Conservation (phyloP, 768 basidiomycete genomes). For the Kwoniella sp. region DNA sequence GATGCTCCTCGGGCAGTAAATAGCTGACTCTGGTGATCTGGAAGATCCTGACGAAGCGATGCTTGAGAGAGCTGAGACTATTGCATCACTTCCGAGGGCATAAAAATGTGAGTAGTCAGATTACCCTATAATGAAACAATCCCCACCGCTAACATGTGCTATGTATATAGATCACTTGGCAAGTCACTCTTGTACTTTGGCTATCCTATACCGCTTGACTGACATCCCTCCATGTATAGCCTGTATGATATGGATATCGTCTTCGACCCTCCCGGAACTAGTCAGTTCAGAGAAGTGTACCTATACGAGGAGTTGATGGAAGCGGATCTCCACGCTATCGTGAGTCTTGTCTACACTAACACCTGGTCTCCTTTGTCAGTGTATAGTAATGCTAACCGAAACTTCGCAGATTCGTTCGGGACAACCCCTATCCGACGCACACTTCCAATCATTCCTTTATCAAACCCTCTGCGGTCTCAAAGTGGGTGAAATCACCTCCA, state of each 20-base stretch:
- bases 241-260: conserved; percentile 99
- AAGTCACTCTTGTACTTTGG: neutral
- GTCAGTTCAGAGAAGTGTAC: conserved; percentile 93
- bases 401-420: conserved; percentile 58
- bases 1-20: neutral
- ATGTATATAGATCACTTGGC: conserved; percentile 36
- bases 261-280: conserved; percentile 71
- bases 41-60: conserved; percentile 88
- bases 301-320: conserved; percentile 98
- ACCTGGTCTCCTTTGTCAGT: neutral
- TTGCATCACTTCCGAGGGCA: conserved; percentile 98
- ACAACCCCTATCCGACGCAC: conserved; percentile 59
- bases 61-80: conserved; percentile 85
- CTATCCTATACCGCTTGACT: neutral
- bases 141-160: conserved; percentile 5
- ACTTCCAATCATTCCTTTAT: conserved; percentile 82
- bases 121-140: neutral
- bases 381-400: conserved; percentile 15
- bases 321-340: conserved; percentile 98
- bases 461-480: conserved; percentile 97
- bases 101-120: conserved; percentile 76
- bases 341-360: conserved; percentile 59
- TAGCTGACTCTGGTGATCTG: conserved; percentile 9
- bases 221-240: conserved; percentile 22
- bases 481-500: conserved; percentile 61